A percentile compares a stretch with the other conserved stretches of the same genome.
phyloP scores from a whole-genome alignment of 1,284 basidiomycete genomes.

The Cutaneotrichosporon daszewskae region DNA sequence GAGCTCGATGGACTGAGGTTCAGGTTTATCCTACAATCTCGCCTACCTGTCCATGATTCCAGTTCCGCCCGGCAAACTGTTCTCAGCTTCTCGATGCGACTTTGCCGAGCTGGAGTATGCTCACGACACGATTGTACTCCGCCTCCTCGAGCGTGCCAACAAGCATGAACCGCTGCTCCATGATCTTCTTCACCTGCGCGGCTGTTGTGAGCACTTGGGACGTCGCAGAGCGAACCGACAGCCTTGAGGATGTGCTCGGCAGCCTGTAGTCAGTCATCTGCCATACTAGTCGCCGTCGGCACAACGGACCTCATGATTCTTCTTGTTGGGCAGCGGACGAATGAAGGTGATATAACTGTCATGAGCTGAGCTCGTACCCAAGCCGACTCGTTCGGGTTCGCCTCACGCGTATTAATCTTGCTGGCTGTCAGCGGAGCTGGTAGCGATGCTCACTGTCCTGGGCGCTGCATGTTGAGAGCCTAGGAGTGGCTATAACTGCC shows the following conservation, averaged over 20 bases:
- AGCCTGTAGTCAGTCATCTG: constrained; percentile 6
- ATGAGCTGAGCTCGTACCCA: neutral
- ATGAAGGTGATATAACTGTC: constrained; percentile 43
- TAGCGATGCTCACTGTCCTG: constrained; percentile 9
- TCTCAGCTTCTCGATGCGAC: constrained; percentile 1
- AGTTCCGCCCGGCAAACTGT: constrained; percentile 45
- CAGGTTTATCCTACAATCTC: neutral
- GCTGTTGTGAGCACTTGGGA: constrained; percentile 3
- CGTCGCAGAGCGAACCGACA: constrained; percentile 28
- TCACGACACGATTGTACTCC: constrained; percentile 40
- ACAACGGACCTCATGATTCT: constrained; percentile 27
- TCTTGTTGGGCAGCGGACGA: constrained; percentile 27
- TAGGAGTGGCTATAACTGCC: neutral
- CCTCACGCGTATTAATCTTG: constrained; percentile 39
- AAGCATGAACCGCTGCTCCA: constrained; percentile 42
- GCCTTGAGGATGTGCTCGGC: constrained; percentile 45
- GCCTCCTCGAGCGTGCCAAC: constrained; percentile 45
- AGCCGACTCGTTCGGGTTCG: constrained; percentile 41
- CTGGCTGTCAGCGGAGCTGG: constrained; percentile 10
- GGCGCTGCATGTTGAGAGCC: constrained; percentile 17
- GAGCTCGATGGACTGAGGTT: constrained; percentile 37
- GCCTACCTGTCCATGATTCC: constrained; percentile 48
- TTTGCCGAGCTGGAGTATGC: constrained; percentile 9
- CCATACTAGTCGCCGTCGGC: neutral
- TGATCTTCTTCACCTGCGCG: constrained; percentile 42